Conservation (phyloP, 306 rosid genomes). For the Spatholobus suberectus region DNA sequence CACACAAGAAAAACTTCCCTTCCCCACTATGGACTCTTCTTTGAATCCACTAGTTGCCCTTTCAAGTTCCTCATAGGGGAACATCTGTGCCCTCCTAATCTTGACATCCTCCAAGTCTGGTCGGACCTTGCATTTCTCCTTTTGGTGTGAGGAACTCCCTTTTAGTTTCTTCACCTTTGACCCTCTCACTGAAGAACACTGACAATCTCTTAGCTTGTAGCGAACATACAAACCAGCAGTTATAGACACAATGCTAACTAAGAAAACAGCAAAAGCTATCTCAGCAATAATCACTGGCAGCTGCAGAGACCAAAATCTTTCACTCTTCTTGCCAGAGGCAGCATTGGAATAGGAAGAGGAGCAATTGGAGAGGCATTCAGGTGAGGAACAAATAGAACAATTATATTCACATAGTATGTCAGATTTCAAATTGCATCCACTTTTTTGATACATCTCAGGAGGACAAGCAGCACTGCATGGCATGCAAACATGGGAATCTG, state of each 20-base stretch:
- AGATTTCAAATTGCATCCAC: background rate
- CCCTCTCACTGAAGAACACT: background rate
- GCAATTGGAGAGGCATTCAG: conserved; percentile 13
- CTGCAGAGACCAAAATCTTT: background rate
- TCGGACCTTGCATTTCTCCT: conserved; percentile 22
- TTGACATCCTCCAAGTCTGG: conserved; percentile 7
- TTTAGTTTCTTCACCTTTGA: conserved; percentile 5
- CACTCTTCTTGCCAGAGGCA: background rate
- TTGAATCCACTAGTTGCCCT: conserved; percentile 7
- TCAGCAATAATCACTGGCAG: conserved; percentile 13
- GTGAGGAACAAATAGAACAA: background rate
- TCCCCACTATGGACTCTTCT: conserved; percentile 19
- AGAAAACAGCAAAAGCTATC: conserved; percentile 16
- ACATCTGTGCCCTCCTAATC: conserved; percentile 14
- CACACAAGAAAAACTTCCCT: conserved; percentile 14
- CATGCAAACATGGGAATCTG: conserved; percentile 11
- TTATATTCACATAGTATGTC: conserved; percentile 4
- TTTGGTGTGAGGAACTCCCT: background rate
- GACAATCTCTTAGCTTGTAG: conserved; percentile 2
- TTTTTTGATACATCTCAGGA: background rate
- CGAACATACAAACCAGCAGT: background rate
- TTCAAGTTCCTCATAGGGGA: conserved; percentile 17
- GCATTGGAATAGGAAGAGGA: background rate
- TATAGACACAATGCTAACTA: background rate
- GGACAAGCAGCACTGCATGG: background rate